These are phyloP conservation scores for Aspergillus bombycis DNA, from an alignment of 2,329 filamentous ascomycete species.

Conservation along the genomic window DNA sequence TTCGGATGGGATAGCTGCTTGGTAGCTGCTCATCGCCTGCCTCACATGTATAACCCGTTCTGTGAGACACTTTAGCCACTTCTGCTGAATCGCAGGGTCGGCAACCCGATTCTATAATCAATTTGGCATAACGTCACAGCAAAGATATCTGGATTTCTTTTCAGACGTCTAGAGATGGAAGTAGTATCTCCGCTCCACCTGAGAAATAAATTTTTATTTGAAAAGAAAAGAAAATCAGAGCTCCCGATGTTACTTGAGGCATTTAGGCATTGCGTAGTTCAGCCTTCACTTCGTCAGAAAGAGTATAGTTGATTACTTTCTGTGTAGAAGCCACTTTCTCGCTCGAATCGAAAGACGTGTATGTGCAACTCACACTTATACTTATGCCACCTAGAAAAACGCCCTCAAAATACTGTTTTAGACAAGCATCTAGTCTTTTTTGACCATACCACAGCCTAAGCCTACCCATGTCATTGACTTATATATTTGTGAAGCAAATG, in stretches of 20 bases:
- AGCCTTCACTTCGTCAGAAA: background rate
- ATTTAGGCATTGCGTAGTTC: too few relatives aligned
- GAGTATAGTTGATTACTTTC: too few relatives aligned
- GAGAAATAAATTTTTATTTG: background rate
- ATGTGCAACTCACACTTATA: background rate
- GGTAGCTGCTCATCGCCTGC: background rate
- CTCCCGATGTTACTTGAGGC: too few relatives aligned
- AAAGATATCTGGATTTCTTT: background rate
- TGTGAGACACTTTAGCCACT: background rate
- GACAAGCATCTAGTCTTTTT: background rate
- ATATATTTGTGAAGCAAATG: background rate
- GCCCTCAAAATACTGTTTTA: background rate
- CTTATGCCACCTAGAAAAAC: background rate
- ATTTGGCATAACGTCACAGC: background rate
- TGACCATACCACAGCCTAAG: constrained; percentile 10
- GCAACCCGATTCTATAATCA: background rate
- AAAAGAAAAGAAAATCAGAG: background rate
- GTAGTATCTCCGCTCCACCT: constrained; percentile 1
- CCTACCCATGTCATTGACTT: constrained; percentile 27
- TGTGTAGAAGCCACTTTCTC: background rate
- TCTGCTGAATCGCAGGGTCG: background rate
- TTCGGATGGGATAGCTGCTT: background rate
- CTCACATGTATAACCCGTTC: background rate
- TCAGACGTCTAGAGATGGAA: background rate
- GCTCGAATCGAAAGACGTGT: background rate